These are phyloP conservation scores for Leptodermis oblonga DNA, from an alignment of 257 asterid genomes.

Conservation along the genomic window DNA sequence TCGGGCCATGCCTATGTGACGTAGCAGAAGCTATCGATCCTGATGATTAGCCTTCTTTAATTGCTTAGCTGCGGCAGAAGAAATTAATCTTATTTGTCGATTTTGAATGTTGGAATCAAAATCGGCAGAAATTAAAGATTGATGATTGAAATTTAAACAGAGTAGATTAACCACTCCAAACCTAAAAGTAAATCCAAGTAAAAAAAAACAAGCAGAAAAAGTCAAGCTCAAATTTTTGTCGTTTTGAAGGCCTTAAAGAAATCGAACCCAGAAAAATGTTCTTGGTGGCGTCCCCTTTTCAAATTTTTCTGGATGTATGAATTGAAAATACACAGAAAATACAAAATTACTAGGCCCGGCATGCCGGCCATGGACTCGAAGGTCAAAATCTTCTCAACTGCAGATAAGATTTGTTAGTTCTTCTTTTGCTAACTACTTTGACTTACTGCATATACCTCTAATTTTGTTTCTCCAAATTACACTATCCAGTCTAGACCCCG, in stretches of 20 bases:
- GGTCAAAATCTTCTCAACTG: not conserved
- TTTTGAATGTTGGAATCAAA: not conserved
- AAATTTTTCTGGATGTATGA: not conserved
- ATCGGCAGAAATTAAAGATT: not conserved
- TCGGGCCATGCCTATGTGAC: conserved; percentile 18
- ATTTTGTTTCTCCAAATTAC: too few species aligned
- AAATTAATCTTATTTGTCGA: too few species aligned
- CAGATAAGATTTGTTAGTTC: not conserved
- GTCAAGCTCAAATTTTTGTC: not conserved
- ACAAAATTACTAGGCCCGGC: not conserved
- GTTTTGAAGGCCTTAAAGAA: not conserved
- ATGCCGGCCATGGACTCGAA: not conserved
- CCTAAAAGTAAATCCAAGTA: not conserved
- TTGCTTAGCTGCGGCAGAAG: not conserved
- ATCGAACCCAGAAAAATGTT: not conserved
- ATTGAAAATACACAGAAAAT: not conserved
- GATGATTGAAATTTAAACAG: too few species aligned
- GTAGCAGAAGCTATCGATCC: too few species aligned
- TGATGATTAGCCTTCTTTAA: not conserved
- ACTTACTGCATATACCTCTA: not conserved
- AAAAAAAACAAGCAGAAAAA: not conserved
- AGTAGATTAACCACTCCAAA: not conserved
- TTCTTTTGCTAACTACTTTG: not conserved
- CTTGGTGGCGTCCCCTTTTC: not conserved
- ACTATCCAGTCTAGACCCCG: too few species aligned